Evolutionary conservation across 2,329 filamentous ascomycete species (phyloP), one percentile per base, ranked within the genome.

Genomic region (Incumbomyces delicatus): DNA sequence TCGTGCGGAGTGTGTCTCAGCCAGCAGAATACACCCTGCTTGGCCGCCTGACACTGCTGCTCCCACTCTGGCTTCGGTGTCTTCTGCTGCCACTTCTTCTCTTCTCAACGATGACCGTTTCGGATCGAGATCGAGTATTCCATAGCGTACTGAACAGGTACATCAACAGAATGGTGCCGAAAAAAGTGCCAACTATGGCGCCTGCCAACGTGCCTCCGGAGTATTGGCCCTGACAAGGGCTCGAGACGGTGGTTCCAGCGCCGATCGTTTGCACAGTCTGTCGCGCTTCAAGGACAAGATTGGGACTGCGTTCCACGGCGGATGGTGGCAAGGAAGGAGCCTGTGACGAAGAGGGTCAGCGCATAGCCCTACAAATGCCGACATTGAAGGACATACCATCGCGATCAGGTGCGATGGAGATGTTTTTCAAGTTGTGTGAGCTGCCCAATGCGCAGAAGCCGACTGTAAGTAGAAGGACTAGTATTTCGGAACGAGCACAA

Each of bases 151-250:
- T 51, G 43, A 53, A 55, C 6, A 58, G 51, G 36, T 52, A 58
- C 27, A 58, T 44, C 20, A 58, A 34, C 3, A 58, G 46, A 7
- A 58, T 44, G 1, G 55, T 58, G 18, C 55, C 55, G 35, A 55
- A 55, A 37, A 58, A 55, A 17, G 54, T 56, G 3, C 55, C 55
- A 20, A 58, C 39, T 34, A 58, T 57, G 2, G 55, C 50, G 17
- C 55, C 55, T 2, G 55, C 55, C 6, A 58, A 50, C 11, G 54
- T 54, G 16, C 55, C 55, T 16, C 54, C 53, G 11, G 49, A 52
- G 36, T 58, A 58, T 43, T 57, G 53, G 33, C 53, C 53, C 18
- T 48, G 47, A 38, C 53, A 56, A 12, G 52, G 46, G 16, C n/a
- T 27, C 4, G 27, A 8, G 8, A 5, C 3, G 10, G 41, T 17